Conservation (phyloP, 208 protist species). For the Leishmania turanica region DNA sequence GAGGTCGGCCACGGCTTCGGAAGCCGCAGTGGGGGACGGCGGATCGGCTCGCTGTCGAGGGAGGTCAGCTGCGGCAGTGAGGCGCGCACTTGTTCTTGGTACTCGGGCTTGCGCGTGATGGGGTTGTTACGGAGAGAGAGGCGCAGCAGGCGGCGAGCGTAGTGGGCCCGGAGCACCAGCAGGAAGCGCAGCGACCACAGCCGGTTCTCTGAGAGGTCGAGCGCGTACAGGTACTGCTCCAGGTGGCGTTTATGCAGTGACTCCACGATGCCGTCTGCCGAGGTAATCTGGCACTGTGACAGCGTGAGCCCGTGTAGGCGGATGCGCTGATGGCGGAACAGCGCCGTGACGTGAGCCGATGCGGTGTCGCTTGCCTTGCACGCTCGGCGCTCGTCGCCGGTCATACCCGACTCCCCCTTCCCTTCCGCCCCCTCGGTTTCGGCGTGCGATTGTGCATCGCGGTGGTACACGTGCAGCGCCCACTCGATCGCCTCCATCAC, state of each 20-base stretch:
- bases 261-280: slow-evolving; percentile 60
- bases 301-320: slow-evolving; percentile 57
- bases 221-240: slow-evolving; percentile 54
- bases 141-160: slow-evolving; percentile 67
- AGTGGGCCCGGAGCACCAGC: slow-evolving; percentile 71
- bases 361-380: background rate
- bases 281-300: slow-evolving; percentile 53
- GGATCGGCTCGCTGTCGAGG: slow-evolving; percentile 78
- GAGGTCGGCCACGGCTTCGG: slow-evolving; percentile 55
- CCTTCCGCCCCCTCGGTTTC: background rate
- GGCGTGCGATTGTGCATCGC: slow-evolving; percentile 20
- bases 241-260: slow-evolving; percentile 65
- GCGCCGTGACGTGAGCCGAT: slow-evolving; percentile 8
- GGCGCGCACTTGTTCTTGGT: slow-evolving; percentile 81
- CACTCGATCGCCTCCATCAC: slow-evolving; percentile 71
- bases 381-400: background rate
- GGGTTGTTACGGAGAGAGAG: slow-evolving; percentile 74
- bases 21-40: slow-evolving; percentile 68
- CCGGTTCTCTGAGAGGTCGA: slow-evolving; percentile 80
- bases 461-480: slow-evolving; percentile 41
- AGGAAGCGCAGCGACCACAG: slow-evolving; percentile 83
- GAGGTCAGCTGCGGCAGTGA: slow-evolving; percentile 78
- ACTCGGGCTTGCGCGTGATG: slow-evolving; percentile 89
- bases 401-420: background rate
- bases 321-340: slow-evolving; percentile 30